A percentile compares a stretch with the other conserved stretches of the same genome.
Conservation (phyloP, 192 early-diverging fungal species). For the Coemansia sp. region DNA sequence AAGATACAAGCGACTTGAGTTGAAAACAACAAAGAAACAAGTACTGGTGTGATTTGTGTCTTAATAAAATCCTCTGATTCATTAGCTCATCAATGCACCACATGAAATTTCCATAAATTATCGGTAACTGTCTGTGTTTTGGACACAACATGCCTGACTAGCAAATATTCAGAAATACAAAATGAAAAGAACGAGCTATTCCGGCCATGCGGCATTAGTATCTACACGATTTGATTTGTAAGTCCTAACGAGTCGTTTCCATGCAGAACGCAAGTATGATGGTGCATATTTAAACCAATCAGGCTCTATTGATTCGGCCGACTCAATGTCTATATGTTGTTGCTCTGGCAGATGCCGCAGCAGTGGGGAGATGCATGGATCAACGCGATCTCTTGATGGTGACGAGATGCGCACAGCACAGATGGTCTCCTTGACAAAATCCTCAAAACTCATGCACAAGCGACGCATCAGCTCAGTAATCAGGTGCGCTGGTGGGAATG, state of each 20-base stretch:
- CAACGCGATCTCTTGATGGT: constrained; percentile 28
- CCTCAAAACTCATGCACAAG: constrained; percentile 44
- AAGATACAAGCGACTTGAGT: neutral
- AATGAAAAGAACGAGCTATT: neutral
- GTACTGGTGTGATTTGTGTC: too few relatives aligned
- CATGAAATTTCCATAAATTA: too few relatives aligned
- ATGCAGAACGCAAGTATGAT: constrained; percentile 46
- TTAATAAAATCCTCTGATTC: too few relatives aligned
- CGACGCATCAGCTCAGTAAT: constrained; percentile 50
- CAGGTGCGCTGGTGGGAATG: constrained; percentile 40
- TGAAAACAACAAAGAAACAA: too few relatives aligned
- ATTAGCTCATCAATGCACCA: too few relatives aligned
- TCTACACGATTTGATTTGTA: constrained; percentile 15
- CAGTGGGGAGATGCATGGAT: constrained; percentile 48
- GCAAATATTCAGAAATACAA: neutral
- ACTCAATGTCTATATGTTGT: constrained; percentile 17
- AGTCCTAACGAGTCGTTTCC: constrained; percentile 44
- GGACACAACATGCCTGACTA: neutral
- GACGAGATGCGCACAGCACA: constrained; percentile 45
- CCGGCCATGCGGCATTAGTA: too few relatives aligned
- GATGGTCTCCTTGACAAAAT: constrained; percentile 50
- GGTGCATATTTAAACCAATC: constrained; percentile 53
- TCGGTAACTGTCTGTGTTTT: too few relatives aligned
- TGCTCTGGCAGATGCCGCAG: constrained; percentile 45
- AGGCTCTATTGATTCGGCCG: constrained; percentile 27